Evolutionary conservation across 75 land plant species (phyloP), one percentile per base, ranked within the genome.

Genomic region (Gnetum montanum): DNA sequence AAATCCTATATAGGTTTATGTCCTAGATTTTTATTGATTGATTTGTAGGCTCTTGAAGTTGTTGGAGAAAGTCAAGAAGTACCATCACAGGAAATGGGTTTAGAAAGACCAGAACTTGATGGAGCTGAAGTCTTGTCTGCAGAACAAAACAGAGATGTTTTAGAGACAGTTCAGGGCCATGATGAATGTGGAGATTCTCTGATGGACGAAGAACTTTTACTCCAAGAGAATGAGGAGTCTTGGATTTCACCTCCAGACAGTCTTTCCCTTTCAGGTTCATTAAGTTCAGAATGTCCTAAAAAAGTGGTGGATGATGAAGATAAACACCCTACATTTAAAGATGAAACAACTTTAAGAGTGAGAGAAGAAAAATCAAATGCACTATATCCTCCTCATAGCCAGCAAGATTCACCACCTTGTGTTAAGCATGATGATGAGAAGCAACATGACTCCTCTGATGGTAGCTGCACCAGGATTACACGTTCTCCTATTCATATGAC

Each of bases 211-310:
- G 66, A 53, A 16, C 47, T 70, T 23, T 48, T 78, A 36, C 54
- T 63, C 15, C 77, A 75, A 49, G 83, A 70, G 60, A 77, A 78
- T 49, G 77, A 74, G 46, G 79, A 76, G 11, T 60, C 61, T 31
- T 90, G 99, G 99, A 74, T 95, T 30, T 90, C 99, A 41, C 99
- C 99, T 31, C 99, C 97, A 10, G 74, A 75, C 43, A 74, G 75
- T 51, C 64, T 77, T n/a, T n/a, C n/a, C n/a, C n/a, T n/a, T n/a
- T n/a, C n/a, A n/a, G n/a, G n/a, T n/a, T n/a, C n/a, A 8, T 69
- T 36, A 64, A 45, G 13, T 75, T 68, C 29, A 54, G 49, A n/a
- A n/a, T n/a, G n/a, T n/a, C n/a, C 63, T 6, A 18, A 19, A 48
- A 72, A 58, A 20, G 34, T 10, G 10, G 15, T 15, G 10, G 12